Conservation (phyloP, 257 asterid species). For the Salvia splendens region DNA sequence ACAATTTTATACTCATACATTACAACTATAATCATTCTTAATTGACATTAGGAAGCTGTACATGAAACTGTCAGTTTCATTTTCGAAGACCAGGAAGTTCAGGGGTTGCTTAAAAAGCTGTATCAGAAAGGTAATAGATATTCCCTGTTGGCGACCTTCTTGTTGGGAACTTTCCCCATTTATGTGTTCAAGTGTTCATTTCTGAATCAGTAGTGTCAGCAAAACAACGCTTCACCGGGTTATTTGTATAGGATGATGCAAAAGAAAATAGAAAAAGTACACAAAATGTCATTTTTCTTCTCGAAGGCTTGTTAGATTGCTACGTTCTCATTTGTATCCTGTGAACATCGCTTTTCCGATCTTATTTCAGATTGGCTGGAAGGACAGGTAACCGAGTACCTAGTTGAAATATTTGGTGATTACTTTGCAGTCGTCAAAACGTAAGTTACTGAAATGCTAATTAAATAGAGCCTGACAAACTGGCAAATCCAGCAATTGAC, state of each 20-base stretch:
- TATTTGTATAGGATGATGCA: background rate
- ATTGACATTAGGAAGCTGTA: conserved; percentile 73
- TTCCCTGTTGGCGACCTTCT: conserved; percentile 13
- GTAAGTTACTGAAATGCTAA: conserved; percentile 48
- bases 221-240: conserved; percentile 7
- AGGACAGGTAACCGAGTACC: conserved; percentile 96
- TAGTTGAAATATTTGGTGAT: conserved; percentile 91
- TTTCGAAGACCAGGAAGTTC: conserved; percentile 97
- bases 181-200: conserved; percentile 9
- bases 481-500: conserved; percentile 20
- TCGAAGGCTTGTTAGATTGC: background rate
- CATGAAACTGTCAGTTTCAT: conserved; percentile 90
- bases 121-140: conserved; percentile 72
- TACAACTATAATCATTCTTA: conserved; percentile 14
- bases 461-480: conserved; percentile 14
- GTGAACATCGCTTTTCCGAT: conserved; percentile 14
- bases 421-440: conserved; percentile 86
- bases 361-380: conserved; percentile 86
- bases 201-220: conserved; percentile 18
- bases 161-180: conserved; percentile 3
- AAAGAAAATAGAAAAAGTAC: background rate
- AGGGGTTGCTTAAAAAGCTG: conserved; percentile 81
- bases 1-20: conserved; percentile 18
- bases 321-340: background rate
- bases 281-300: background rate